Evolutionary conservation across 768 basidiomycete genomes (phyloP), one percentile per base, ranked within the genome.

Genomic region (Suillus luteus): DNA sequence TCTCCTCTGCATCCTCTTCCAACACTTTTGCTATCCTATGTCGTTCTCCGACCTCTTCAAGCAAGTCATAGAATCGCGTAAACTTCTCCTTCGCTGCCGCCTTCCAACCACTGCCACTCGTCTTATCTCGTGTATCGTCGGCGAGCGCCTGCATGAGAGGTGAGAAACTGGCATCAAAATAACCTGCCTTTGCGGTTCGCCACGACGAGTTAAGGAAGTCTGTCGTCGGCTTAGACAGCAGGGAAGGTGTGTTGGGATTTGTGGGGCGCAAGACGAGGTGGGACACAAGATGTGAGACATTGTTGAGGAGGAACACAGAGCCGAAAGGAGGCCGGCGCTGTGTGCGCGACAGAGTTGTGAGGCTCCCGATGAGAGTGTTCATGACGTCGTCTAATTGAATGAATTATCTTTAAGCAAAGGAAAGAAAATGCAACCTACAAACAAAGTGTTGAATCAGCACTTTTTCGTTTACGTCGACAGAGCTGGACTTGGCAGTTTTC

Each of bases 91-190:
- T 94, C 17, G 85, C 85, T 3, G 85, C 86, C 3, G 83, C 80
- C 75, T 85, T 86, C 73, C 75, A 75, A 14, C 72, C 75, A 35
- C 71, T 75, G n/a, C 74, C 75, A 33, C 81, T 82, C 8, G 74
- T 77, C 68, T 85, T 84, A 69, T 83, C 83, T 67, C 66, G 77
- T 66, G 71, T 74, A 77, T 86, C 78, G 78, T 85, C 72, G 75
- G 81, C 75, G 61, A 86, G 75, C 22, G 82, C 68, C 63, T 91
- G 89, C 79, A 94, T 86, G 58, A 94, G 77, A 12, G 90, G 88
- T 8, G 88, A 86, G 73, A 90, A 93, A 75, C 92, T 94, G 27
- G 89, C 80, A 65, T 93, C 92, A 64, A 92, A 92, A 75, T 95
- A 95, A 5, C 81, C 88, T 10, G 92, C 90, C 74, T 93, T 93